A percentile compares a stretch with the other conserved stretches of the same genome.
Conservation (phyloP, 2,329 filamentous ascomycete genomes). For the Remersonia thermophila region DNA sequence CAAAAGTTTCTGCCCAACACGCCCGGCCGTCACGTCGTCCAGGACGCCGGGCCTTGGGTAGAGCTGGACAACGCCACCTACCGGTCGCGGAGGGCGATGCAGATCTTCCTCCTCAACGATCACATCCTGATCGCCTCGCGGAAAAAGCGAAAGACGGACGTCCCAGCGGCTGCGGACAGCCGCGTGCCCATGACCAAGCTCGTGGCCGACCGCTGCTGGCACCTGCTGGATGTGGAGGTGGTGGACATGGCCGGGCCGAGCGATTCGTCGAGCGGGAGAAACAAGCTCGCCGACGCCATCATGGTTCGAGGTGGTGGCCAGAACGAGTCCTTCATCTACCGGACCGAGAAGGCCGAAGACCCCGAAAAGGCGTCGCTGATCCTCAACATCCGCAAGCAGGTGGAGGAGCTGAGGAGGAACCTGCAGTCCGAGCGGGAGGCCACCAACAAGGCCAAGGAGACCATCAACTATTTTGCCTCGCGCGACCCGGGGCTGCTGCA, state of each 20-base stretch:
- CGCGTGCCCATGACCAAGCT: slow-evolving; percentile 57
- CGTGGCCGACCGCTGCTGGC: slow-evolving; percentile 90
- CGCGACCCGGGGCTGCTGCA: slow-evolving; percentile 65
- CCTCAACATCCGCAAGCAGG: slow-evolving; percentile 81
- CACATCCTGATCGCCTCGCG: slow-evolving; percentile 82
- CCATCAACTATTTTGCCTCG: slow-evolving; percentile 74
- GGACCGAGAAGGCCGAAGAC: slow-evolving; percentile 70
- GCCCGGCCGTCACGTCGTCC: slow-evolving; percentile 81
- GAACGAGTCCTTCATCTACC: slow-evolving; percentile 83
- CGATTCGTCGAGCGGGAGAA: slow-evolving; percentile 42
- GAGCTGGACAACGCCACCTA: slow-evolving; percentile 96
- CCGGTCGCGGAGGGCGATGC: slow-evolving; percentile 80
- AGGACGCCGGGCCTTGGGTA: slow-evolving; percentile 88
- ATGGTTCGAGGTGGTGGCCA: slow-evolving; percentile 73
- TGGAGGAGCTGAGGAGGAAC: slow-evolving; percentile 80
- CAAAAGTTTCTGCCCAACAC: slow-evolving; percentile 92
- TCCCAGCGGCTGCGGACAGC: slow-evolving; percentile 31
- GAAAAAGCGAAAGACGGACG: slow-evolving; percentile 83
- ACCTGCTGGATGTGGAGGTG: slow-evolving; percentile 81
- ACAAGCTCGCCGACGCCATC: slow-evolving; percentile 70
- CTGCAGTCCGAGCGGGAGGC: slow-evolving; percentile 79
- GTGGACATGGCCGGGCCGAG: slow-evolving; percentile 67
- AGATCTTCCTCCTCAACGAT: slow-evolving; percentile 87
- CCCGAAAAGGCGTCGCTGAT: slow-evolving; percentile 70
- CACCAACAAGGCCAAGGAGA: slow-evolving; percentile 71